Percentiles rank a stretch among this genome's conserved stretches.
Evolutionary conservation across 2,329 filamentous ascomycete species (phyloP).

Genomic region (Fusarium albidum): DNA sequence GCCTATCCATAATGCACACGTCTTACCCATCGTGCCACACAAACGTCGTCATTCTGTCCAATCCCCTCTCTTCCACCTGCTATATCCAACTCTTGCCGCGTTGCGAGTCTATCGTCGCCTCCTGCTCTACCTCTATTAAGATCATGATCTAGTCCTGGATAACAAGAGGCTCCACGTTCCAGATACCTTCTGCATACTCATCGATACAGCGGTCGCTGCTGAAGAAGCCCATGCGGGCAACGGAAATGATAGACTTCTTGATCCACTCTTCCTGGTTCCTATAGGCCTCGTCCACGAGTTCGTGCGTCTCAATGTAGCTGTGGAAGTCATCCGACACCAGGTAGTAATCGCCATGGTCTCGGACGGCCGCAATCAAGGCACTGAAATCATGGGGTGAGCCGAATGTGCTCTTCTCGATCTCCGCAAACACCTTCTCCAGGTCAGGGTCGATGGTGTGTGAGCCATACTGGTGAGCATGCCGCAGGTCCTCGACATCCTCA

Average conservation of each 20-base stretch:
- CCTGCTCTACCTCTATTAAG: conserved; percentile 15
- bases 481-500: conserved; percentile 95
- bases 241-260: conserved; percentile 86
- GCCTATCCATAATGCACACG: conserved; percentile 18
- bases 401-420: conserved; percentile 82
- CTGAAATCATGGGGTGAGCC: conserved; percentile 81
- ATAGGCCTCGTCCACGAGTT: conserved; percentile 90
- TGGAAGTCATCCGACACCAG: conserved; percentile 97
- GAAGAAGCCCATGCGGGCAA: conserved; percentile 97
- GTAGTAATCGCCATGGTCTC: conserved; percentile 96
- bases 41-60: conserved; percentile 24
- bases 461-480: conserved; percentile 87
- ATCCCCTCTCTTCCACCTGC: conserved; percentile 12
- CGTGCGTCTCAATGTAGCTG: conserved; percentile 91
- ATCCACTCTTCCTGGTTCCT: conserved; percentile 93
- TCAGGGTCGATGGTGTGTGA: conserved; percentile 79
- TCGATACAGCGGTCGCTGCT: conserved; percentile 94
- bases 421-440: conserved; percentile 82
- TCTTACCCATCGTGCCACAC: conserved; percentile 6
- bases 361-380: conserved; percentile 84
- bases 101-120: conserved; percentile 24
- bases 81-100: conserved; percentile 2
- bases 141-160: conserved; percentile 47
- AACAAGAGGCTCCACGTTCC: conserved; percentile 88
- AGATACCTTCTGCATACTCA: conserved; percentile 96